These are phyloP conservation scores for Eutrema salsugineum DNA, from an alignment of 441 rosid species.

Conservation along the genomic window DNA sequence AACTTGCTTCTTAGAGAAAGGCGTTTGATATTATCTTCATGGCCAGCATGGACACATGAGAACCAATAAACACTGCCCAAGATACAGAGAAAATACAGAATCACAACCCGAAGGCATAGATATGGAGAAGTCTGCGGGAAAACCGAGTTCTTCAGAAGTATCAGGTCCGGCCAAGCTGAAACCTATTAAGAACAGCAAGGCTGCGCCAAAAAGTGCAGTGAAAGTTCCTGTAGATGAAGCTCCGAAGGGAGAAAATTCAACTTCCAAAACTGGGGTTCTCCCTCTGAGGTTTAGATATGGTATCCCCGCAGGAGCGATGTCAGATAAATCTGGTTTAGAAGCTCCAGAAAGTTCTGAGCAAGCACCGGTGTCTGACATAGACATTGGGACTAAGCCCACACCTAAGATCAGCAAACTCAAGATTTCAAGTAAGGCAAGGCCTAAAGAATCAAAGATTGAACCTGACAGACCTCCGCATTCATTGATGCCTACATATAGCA, in stretches of 20 bases:
- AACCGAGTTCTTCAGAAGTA: conserved; percentile 51
- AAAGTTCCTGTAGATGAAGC: conserved; percentile 50
- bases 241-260: conserved; percentile 54
- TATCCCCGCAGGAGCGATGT: conserved; percentile 46
- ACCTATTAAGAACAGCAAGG: conserved; percentile 55
- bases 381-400: conserved; percentile 49
- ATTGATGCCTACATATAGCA: conserved; percentile 54
- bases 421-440: conserved; percentile 69
- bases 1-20: neutral
- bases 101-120: conserved; percentile 50
- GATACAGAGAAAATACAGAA: conserved; percentile 83
- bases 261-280: conserved; percentile 51
- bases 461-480: conserved; percentile 51
- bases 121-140: conserved; percentile 54
- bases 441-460: conserved; percentile 47
- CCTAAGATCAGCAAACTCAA: conserved; percentile 66
- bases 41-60: conserved; percentile 98
- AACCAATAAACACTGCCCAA: conserved; percentile 98
- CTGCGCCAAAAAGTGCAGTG: conserved; percentile 39
- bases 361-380: conserved; percentile 47
- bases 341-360: conserved; percentile 54
- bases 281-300: conserved; percentile 76
- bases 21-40: conserved; percentile 24
- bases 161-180: conserved; percentile 56
- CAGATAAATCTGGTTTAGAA: conserved; percentile 52